These are phyloP conservation scores for Rhypophila decipiens DNA, from an alignment of 495 filamentous ascomycete genomes.

Conservation along the genomic window DNA sequence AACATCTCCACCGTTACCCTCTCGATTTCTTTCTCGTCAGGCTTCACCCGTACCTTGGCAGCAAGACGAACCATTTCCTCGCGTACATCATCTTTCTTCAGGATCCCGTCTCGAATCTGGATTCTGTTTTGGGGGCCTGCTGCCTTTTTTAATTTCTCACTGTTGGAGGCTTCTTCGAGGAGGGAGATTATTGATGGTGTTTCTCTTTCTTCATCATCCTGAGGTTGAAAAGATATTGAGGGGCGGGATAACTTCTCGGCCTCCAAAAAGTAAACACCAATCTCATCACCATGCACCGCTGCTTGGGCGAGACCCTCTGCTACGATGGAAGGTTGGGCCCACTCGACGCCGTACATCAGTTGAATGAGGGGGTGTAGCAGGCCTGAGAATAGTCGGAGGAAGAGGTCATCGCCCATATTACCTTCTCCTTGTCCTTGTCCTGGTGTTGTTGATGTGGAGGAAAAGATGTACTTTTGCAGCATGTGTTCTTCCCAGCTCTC, in stretches of 20 bases:
- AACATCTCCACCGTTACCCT: constrained; percentile 75
- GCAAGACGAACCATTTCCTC: constrained; percentile 58
- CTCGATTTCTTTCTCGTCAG: constrained; percentile 59
- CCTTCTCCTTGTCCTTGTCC: too few relatives aligned
- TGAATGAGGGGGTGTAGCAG: constrained; percentile 81
- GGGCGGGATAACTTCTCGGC: constrained; percentile 47
- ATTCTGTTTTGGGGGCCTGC: too few relatives aligned
- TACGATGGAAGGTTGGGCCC: constrained; percentile 70
- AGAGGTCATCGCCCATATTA: constrained; percentile 1
- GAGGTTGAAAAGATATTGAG: too few relatives aligned
- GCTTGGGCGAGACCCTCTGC: constrained; percentile 75
- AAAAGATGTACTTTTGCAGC: constrained; percentile 61
- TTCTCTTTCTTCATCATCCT: too few relatives aligned
- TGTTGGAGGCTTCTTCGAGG: too few relatives aligned
- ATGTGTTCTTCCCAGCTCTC: constrained; percentile 56
- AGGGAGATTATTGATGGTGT: too few relatives aligned
- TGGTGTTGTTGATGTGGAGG: too few relatives aligned
- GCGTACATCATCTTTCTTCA: too few relatives aligned
- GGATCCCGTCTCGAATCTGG: too few relatives aligned
- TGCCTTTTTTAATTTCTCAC: too few relatives aligned
- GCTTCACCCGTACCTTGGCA: constrained; percentile 50
- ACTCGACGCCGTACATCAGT: constrained; percentile 77
- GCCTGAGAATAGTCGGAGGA: constrained; percentile 36
- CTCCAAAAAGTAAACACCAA: constrained; percentile 42
- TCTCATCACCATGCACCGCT: constrained; percentile 52